Percentiles rank a stretch among this genome's conserved stretches.
Conservation (phyloP, 148 eudicot species). For the Cornus kousa region DNA sequence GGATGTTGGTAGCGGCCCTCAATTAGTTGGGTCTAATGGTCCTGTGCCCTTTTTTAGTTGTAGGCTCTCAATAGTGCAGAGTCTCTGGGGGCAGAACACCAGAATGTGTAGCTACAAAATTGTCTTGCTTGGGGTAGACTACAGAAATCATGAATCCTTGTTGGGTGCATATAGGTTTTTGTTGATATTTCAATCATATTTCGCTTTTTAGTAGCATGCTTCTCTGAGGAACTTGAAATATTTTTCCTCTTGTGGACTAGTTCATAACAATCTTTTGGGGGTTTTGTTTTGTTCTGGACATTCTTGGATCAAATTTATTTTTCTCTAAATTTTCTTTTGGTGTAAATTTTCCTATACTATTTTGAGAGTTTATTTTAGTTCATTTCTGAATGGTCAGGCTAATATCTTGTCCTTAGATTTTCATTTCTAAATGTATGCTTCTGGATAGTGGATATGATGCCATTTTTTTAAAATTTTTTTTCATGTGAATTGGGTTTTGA, state of each 20-base stretch:
- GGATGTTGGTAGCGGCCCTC: too few species aligned
- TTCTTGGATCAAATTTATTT: neutral
- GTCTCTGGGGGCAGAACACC: too few species aligned
- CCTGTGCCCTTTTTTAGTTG: too few species aligned
- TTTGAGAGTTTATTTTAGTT: neutral
- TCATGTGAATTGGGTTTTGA: slow-evolving; percentile 10
- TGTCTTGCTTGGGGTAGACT: neutral
- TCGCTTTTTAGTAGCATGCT: neutral
- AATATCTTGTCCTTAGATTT: neutral
- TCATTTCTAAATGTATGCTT: neutral
- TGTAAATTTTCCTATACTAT: neutral
- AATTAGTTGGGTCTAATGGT: too few species aligned
- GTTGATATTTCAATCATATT: neutral
- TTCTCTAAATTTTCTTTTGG: neutral
- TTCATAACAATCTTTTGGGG: neutral
- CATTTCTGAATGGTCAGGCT: neutral
- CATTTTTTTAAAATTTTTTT: neutral
- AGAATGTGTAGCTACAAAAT: too few species aligned
- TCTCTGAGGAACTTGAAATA: neutral
- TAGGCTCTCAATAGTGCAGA: too few species aligned
- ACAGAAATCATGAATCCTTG: neutral
- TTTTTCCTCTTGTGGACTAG: neutral
- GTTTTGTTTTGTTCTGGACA: neutral
- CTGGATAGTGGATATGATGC: neutral
- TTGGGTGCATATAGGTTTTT: neutral